Base-by-base conservation (phyloP, 495 filamentous ascomycete species). In the Terfezia claveryi region DNA sequence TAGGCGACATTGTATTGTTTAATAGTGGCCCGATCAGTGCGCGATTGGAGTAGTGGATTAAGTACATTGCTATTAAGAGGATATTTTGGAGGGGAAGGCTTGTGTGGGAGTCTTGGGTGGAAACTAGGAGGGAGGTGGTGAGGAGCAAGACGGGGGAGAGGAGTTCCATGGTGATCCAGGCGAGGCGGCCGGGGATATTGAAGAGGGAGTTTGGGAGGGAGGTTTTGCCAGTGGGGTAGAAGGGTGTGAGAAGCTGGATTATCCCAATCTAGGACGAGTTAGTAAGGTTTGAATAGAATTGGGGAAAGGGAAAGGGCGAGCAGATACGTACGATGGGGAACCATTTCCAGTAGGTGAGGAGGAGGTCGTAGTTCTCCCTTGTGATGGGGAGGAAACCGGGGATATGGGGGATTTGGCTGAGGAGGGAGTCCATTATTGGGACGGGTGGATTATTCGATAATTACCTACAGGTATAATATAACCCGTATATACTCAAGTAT, bases 151-250 rank as follows among this genome's bases (percentile, higher is more conserved):
- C 57, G 52, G 87, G 83, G 52, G 83, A 85, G 16, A 80, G 76
- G 12, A 76, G 69, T 68, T 98, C 91, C 87, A 95, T 94, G 5
- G 76, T 72, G 8, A 78, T 75, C 91, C 91, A 98, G 54, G 75
- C 86, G 1, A 46, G 12, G 41, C 41, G 41, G 58, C 91, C 91
- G n/a, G 87, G 85, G 32, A 96, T 64, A 67, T 98, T 96, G 68
- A 92, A 71, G 14, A 69, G 70, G 41, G 41, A 46, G 41, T 0
- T 14, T 5, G 67, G 57, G 10, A 73, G 69, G 10, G 86, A 93
- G n/a, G 86, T 91, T 68, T 96, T 96, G 59, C 91, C 91, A 69
- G 79, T 76, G 37, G 77, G 76, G 66, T 87, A 81, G 70, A 73
- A 85, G 76, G 38, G 11, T 4, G 17, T 46, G 53, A 51, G 49